These are phyloP conservation scores for Trypanosoma brucei DNA, from an alignment of 208 protist genomes.

Conservation along the genomic window DNA sequence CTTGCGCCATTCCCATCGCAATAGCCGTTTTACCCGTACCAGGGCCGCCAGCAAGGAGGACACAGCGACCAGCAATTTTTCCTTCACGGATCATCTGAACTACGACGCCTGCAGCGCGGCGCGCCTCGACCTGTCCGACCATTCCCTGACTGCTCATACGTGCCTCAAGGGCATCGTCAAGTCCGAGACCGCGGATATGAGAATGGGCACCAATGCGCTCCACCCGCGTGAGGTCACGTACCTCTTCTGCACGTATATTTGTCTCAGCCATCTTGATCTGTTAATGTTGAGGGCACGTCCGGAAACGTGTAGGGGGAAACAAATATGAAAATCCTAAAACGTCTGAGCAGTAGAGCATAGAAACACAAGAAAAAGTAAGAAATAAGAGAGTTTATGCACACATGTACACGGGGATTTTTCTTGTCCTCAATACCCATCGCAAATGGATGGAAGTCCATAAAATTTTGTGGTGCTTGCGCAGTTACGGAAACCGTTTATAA, in stretches of 20 bases:
- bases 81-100: slow-evolving; percentile 98
- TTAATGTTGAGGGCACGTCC: background rate
- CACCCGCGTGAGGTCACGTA: slow-evolving; percentile 95
- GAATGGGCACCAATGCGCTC: slow-evolving; percentile 99
- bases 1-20: slow-evolving; percentile 98
- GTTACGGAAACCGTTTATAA: no score
- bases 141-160: slow-evolving; percentile 95
- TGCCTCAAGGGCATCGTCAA: slow-evolving; percentile 97
- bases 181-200: slow-evolving; percentile 99
- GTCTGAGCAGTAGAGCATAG: background rate
- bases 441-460: no score
- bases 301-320: background rate
- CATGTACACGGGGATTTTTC: no score
- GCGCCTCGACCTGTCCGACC: slow-evolving; percentile 97
- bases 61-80: slow-evolving; percentile 98
- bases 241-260: slow-evolving; percentile 87
- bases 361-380: background rate
- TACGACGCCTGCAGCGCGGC: slow-evolving; percentile 87
- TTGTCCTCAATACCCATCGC: no score
- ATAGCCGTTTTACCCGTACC: slow-evolving; percentile 98
- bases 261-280: slow-evolving; percentile 43
- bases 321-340: background rate
- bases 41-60: slow-evolving; percentile 98
- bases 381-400: background rate
- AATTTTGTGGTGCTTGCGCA: no score